Base-by-base conservation (phyloP, 1,284 basidiomycete species). In the Sanghuangporus sanghuang region DNA sequence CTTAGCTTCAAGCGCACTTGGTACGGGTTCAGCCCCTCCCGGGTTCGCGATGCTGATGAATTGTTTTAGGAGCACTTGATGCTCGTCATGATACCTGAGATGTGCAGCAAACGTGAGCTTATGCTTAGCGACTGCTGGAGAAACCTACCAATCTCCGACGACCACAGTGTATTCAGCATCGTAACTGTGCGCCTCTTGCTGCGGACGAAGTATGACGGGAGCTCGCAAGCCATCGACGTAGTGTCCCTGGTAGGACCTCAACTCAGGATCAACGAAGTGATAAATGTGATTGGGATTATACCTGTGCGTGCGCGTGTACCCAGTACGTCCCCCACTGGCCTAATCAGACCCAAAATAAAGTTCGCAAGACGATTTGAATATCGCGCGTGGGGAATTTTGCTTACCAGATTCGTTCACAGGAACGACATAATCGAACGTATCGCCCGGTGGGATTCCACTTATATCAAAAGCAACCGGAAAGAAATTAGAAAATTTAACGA, bases 101-200 rank as follows among this genome's bases (percentile, higher is more conserved):
- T 32, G 4, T 5, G 27, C 27, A 32, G 27, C 4, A 32, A 3
- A 32, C 5, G 27, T 32, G 27, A 3, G 27, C 27, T 32, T 32
- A 3, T 32, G 27, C 27, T 32, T 32, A 5, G 27, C 27, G 27
- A 32, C 27, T 32, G 27, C 27, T 32, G 27, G 27, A 32, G 27
- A 32, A 32, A 32, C 27, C 27, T 32, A 32, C 93, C 93, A 95
- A 73, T 95, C 93, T 9, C 85, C 83, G 1, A 97, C 78, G 57
- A 95, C 75, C 67, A 98, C 79, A 12, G 92, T 96, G 77, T 86
- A 96, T 70, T 98, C 96, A 50, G 91, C 93, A 75, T 98, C 96
- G 76, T 98, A 98, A 0, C 78, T 69, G 73, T 88, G 83, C 0
- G 76, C 78, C 71, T 91, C 87, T 68, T 74, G 79, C 36, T 75